Base-by-base conservation (phyloP, 768 basidiomycete species). In the Hygrophoropsis aurantiaca region DNA sequence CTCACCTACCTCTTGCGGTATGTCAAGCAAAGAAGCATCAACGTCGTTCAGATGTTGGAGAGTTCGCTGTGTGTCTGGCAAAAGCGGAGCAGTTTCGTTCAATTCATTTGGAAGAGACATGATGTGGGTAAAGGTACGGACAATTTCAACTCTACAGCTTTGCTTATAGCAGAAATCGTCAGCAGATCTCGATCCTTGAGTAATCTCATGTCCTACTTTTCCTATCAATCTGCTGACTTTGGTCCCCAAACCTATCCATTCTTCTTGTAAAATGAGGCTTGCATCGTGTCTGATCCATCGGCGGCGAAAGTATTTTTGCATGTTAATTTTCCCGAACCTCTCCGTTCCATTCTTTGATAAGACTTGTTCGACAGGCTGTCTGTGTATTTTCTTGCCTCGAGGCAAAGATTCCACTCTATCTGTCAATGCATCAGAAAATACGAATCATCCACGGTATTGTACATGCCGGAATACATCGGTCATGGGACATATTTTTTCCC, bases 311-410 rank as follows among this genome's bases (percentile, higher is more conserved):
- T 39, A 35, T 38, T 39, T 24, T 35, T 24, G 38, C 30, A 30
- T 20, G 11, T 25, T 26, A 15, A 23, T 50, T 47, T 49, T 44
- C 24, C 42, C 7, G 44, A 35, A 50, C 37, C 51, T 57, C 47
- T 24, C 36, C 40, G 36, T 20, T 33, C 25, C 24, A 41, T 33
- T 39, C 16, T 27, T 37, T 47, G 51, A 50, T 47, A 42, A 45
- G 34, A 44, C 23, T 46, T 37, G 25, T 38, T 45, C 39, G 42
- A 26, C 23, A 44, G 51, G 44, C 44, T 43, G 41, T 44, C 35
- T 32, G 47, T 33, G 11, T 10, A 26, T 25, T 13, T n/a, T 23
- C 38, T 21, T 50, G 67, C 77, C 77, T 78, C 74, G 71, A 77
- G 77, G 77, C 76, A 70, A 58, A 72, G 74, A 73, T 41, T 11